phyloP scores from a whole-genome alignment of 2,329 filamentous ascomycete species.

The Calonectria pteridis region DNA sequence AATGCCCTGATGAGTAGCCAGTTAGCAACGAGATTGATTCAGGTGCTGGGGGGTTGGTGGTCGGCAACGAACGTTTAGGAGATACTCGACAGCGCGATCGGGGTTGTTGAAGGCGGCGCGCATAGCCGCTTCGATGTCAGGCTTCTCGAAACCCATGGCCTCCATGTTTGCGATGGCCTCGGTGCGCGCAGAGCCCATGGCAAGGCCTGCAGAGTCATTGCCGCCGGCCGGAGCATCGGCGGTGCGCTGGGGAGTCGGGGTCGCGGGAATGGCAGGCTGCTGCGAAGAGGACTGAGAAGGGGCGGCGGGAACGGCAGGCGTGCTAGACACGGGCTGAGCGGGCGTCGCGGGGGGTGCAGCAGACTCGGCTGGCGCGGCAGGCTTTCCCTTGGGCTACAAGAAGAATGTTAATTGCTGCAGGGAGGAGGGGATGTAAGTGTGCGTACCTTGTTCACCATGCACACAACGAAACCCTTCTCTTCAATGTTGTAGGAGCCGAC shows the following conservation, averaged over 20 bases:
- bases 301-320: constrained; percentile 68
- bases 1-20: constrained; percentile 75
- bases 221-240: constrained; percentile 58
- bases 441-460: constrained; percentile 94
- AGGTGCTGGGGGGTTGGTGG: neutral
- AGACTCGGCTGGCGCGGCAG: constrained; percentile 63
- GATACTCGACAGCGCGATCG: constrained; percentile 96
- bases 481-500: constrained; percentile 98
- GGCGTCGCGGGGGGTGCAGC: constrained; percentile 72
- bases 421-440: neutral
- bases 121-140: constrained; percentile 93
- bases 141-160: constrained; percentile 93
- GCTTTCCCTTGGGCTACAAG: constrained; percentile 72
- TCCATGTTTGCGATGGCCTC: constrained; percentile 93
- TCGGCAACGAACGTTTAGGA: constrained; percentile 77
- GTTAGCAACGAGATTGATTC: constrained; percentile 24
- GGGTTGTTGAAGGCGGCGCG: constrained; percentile 97
- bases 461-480: constrained; percentile 99
- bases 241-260: constrained; percentile 65
- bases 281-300: constrained; percentile 57
- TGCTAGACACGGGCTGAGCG: constrained; percentile 66
- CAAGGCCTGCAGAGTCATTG: constrained; percentile 78
- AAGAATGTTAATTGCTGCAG: constrained; percentile 16
- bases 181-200: constrained; percentile 85
- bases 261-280: constrained; percentile 63